Evolutionary conservation across 2,329 filamentous ascomycete species (phyloP).

Genomic region (Pseudogymnoascus sp.): DNA sequence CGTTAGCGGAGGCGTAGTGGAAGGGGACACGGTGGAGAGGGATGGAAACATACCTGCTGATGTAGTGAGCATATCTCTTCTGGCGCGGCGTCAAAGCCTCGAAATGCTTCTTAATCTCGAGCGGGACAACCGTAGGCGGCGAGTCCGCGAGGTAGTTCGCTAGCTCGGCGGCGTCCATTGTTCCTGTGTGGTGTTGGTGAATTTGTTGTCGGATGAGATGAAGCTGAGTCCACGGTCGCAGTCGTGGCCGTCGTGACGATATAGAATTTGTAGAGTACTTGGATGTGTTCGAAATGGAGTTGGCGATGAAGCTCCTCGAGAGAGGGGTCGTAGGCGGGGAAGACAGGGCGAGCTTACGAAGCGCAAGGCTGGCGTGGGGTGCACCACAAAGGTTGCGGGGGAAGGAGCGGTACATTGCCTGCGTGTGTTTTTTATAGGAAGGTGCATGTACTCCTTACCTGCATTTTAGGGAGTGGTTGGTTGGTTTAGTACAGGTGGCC

Average conservation of each 20-base stretch:
- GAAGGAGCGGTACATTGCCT: neutral
- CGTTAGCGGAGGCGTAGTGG: constrained; percentile 13
- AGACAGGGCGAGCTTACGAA: neutral
- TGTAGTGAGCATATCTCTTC: constrained; percentile 86
- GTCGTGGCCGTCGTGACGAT: neutral
- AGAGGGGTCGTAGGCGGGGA: neutral
- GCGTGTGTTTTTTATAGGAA: neutral
- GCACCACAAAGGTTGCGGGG: neutral
- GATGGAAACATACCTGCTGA: constrained; percentile 55
- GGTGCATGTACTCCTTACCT: neutral
- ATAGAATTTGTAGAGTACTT: neutral
- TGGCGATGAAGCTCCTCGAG: neutral
- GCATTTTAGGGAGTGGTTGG: neutral
- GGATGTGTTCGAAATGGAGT: neutral
- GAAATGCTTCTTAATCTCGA: constrained; percentile 91
- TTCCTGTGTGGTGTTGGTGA: neutral
- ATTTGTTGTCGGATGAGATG: neutral
- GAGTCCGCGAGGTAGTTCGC: constrained; percentile 83
- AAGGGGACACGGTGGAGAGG: too few relatives aligned
- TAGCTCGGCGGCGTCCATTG: constrained; percentile 52
- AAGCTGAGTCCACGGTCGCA: neutral
- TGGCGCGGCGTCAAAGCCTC: constrained; percentile 65
- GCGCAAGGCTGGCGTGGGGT: constrained; percentile 4
- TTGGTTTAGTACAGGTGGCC: neutral
- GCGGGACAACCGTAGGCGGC: constrained; percentile 76